These are phyloP conservation scores for Fraxinus quadrangulata DNA, from an alignment of 257 asterid genomes.

Conservation along the genomic window DNA sequence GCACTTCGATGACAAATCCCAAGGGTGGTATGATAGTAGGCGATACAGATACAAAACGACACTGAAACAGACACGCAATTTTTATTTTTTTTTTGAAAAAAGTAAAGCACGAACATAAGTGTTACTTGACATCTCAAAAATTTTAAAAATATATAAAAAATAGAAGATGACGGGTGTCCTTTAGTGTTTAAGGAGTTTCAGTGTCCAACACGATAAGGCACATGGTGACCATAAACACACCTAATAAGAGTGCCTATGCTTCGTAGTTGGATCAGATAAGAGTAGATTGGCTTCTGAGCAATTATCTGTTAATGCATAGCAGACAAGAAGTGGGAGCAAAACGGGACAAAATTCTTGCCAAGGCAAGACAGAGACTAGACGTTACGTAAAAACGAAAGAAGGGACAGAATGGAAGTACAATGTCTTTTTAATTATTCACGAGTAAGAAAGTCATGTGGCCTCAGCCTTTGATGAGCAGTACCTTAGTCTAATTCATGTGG, in stretches of 20 bases:
- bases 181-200: no score
- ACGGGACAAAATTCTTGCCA: slow-evolving; percentile 36
- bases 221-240: no score
- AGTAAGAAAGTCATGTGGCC: slow-evolving; percentile 32
- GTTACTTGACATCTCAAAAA: no score
- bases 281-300: not conserved
- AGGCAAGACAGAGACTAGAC: slow-evolving; percentile 56
- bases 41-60: no score
- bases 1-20: not conserved
- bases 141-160: no score
- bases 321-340: slow-evolving; percentile 28
- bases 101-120: no score
- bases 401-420: slow-evolving; percentile 40
- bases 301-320: slow-evolving; percentile 26
- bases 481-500: not conserved
- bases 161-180: not conserved
- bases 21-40: no score
- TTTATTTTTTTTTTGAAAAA: no score
- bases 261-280: not conserved
- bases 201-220: not conserved
- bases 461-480: not conserved
- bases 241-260: not conserved
- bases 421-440: slow-evolving; percentile 27
- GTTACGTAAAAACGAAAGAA: slow-evolving; percentile 31
- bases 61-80: no score